Percentiles rank a stretch among this genome's conserved stretches.
These are phyloP conservation scores for Gymnopilus junonius DNA, from an alignment of 768 basidiomycete genomes.

Conservation along the genomic window DNA sequence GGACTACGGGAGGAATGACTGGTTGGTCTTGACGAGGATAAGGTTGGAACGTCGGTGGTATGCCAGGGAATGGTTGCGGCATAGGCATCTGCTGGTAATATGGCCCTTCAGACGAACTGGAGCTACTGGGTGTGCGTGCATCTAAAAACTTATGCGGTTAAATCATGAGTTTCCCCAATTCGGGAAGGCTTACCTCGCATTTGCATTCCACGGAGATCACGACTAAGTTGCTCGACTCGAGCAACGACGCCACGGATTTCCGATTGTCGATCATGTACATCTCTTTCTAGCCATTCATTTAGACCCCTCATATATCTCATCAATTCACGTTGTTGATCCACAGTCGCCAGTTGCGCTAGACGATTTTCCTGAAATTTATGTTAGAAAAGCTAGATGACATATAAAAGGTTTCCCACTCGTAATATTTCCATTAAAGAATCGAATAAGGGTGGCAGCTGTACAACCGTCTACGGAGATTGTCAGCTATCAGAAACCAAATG, in stretches of 20 bases:
- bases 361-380: constrained; percentile 67
- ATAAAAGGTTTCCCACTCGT: constrained; percentile 46
- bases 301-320: constrained; percentile 79
- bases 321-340: constrained; percentile 79
- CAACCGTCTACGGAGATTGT: constrained; percentile 49
- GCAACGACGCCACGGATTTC: constrained; percentile 71
- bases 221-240: constrained; percentile 55
- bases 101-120: constrained; percentile 5
- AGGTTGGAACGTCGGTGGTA: constrained; percentile 24
- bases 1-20: constrained; percentile 45
- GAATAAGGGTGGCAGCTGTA: constrained; percentile 65
- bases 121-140: constrained; percentile 14
- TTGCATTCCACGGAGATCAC: constrained; percentile 43
- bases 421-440: constrained; percentile 73
- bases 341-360: constrained; percentile 70
- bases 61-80: constrained; percentile 15
- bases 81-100: constrained; percentile 9
- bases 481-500: not conserved
- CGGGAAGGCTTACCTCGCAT: constrained; percentile 31
- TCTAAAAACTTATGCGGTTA: not conserved
- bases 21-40: constrained; percentile 21
- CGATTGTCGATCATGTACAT: constrained; percentile 77
- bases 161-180: not conserved
- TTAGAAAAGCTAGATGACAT: not conserved
- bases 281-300: constrained; percentile 80